phyloP scores from a whole-genome alignment of 306 rosid species.

The Castanea mollissima region DNA sequence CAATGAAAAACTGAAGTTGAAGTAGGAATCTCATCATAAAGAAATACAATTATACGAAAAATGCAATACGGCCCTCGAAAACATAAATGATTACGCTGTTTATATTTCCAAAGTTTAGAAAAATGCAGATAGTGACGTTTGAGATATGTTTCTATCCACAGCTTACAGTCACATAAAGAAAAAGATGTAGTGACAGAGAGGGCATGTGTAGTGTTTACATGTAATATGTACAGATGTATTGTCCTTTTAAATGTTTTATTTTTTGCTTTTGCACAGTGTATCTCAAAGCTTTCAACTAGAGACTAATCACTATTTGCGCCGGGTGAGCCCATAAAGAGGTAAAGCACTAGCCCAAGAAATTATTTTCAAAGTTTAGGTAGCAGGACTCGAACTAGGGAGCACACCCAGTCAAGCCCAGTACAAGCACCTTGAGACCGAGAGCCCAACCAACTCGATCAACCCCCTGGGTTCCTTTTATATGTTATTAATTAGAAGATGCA shows the following conservation, averaged over 20 bases:
- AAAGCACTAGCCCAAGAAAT: no score
- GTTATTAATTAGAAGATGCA: not conserved
- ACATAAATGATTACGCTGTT: not conserved
- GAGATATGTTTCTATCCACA: not conserved
- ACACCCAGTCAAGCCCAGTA: no score
- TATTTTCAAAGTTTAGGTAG: no score
- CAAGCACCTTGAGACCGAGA: no score
- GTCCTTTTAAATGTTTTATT: not conserved
- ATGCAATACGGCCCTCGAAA: not conserved
- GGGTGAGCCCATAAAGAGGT: no score
- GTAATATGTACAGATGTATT: not conserved
- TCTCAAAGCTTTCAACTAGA: no score
- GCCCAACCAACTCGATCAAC: no score
- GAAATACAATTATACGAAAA: not conserved
- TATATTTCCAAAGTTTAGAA: not conserved
- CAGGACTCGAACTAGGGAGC: no score
- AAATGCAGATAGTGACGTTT: not conserved
- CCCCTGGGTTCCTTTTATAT: not conserved
- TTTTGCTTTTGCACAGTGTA: no score
- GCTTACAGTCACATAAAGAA: not conserved
- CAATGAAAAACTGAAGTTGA: conserved; percentile 24
- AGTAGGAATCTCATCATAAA: conserved; percentile 1
- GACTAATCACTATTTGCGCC: no score
- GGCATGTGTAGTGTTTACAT: not conserved
- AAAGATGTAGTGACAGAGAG: not conserved